Evolutionary conservation across 1,284 basidiomycete species (phyloP), one percentile per base, ranked within the genome.

Genomic region (Sporisorium scitamineum): DNA sequence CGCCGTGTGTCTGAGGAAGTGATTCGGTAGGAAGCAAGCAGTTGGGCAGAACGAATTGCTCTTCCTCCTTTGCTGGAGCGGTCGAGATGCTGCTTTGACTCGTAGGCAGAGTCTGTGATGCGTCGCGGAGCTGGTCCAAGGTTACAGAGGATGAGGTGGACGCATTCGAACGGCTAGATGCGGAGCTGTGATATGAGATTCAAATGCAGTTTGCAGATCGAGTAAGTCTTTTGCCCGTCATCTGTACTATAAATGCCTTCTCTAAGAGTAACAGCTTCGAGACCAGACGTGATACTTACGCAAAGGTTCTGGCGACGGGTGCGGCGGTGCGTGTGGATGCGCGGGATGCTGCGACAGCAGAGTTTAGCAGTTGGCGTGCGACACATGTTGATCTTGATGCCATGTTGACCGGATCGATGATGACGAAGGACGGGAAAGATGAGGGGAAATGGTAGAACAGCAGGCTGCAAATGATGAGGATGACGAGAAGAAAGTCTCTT

Each of bases 1-100:
- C 88, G 61, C 88, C 87, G 86, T 94, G 90, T 4, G 91, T 91
- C 16, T 29, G 47, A 4, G 73, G 65, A 20, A 64, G 72, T 31
- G 70, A 55, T 44, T 76, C 55, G n/a, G 74, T 70, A 29, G 70
- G 66, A 4, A 66, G 66, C 10, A 76, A 51, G 32, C 74, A 76
- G 48, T 59, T 50, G 48, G 74, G 74, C 22, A 76, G 37, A 2
- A 61, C 66, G 20, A 76, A 76, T 31, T 65, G 61, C 31, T 76
- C 65, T 51, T 72, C 74, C 3, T 67, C 57, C 42, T 59, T 47
- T 24, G 50, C 20, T 3, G 44, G 4, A 5, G 50, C 47, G n/a
- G 58, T 13, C 34, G 45, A 7, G 22, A 54, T 10, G 27, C 22
- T 45, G 32, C 24, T 34, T n/a, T 29, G 41, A 7, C 16, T 55